Conservation (phyloP, 768 basidiomycete species). For the Lactifluus rugatus region DNA sequence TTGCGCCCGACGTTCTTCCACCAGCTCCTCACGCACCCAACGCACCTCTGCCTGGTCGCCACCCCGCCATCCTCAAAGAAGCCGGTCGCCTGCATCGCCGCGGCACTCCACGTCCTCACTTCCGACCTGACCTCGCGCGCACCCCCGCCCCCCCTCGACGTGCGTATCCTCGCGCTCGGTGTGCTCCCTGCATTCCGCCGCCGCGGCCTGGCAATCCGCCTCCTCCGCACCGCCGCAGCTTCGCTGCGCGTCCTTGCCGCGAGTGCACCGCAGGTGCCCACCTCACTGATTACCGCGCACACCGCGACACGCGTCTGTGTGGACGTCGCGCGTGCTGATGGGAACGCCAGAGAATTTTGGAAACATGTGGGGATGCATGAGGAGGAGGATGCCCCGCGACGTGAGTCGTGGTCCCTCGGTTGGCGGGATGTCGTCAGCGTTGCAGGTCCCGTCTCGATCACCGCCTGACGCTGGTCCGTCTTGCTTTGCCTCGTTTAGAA, state of each 20-base stretch:
- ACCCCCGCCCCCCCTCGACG: slow-evolving; percentile 38
- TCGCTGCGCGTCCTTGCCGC: slow-evolving; percentile 20
- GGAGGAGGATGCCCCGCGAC: neutral
- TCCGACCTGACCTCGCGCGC: slow-evolving; percentile 25
- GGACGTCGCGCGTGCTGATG: slow-evolving; percentile 3
- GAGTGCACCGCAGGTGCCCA: slow-evolving; percentile 8
- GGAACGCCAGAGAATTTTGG: slow-evolving; percentile 2
- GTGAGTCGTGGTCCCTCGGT: slow-evolving; percentile 6
- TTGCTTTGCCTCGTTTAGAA: neutral
- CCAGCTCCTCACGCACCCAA: slow-evolving; percentile 15
- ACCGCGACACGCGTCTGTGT: neutral
- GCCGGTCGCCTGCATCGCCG: slow-evolving; percentile 15
- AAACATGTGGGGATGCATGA: slow-evolving; percentile 9
- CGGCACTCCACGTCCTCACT: slow-evolving; percentile 23
- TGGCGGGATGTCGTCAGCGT: slow-evolving; percentile 16
- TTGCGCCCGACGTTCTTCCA: slow-evolving; percentile 15
- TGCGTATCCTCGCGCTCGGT: slow-evolving; percentile 46
- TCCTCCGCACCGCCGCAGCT: slow-evolving; percentile 28
- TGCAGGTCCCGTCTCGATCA: slow-evolving; percentile 4
- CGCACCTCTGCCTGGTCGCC: slow-evolving; percentile 15
- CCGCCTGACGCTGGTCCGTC: neutral
- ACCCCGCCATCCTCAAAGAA: slow-evolving; percentile 8
- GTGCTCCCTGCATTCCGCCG: slow-evolving; percentile 38
- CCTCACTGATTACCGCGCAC: neutral
- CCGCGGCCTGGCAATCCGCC: slow-evolving; percentile 34